phyloP scores from a whole-genome alignment of 352 stramenopile genomes.

The Phytophthora aleatoria region DNA sequence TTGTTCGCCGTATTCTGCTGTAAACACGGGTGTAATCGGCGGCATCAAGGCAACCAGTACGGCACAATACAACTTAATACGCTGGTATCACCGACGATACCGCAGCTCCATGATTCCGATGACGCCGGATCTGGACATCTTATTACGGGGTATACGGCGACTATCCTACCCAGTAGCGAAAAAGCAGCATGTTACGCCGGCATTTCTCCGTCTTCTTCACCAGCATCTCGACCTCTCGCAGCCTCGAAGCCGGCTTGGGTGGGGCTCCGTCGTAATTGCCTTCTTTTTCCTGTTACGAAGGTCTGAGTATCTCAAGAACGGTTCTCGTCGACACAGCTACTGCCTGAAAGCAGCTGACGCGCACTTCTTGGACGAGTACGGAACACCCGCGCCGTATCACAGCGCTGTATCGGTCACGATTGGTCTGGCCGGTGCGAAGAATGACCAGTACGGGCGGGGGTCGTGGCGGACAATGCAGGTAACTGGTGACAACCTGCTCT shows the following conservation, averaged over 20 bases:
- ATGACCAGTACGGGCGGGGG: background rate
- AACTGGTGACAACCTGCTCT: background rate
- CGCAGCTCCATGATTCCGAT: background rate
- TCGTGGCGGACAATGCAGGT: background rate
- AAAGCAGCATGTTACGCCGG: background rate
- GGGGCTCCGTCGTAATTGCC: too few species aligned
- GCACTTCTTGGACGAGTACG: background rate
- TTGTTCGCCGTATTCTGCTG: background rate
- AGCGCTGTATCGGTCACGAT: background rate
- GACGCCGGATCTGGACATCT: background rate
- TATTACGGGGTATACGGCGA: background rate
- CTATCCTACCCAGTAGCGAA: background rate
- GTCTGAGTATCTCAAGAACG: background rate
- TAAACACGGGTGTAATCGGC: background rate
- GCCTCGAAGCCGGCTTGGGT: background rate
- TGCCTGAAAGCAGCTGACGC: background rate
- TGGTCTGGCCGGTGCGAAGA: background rate
- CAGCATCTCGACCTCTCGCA: background rate
- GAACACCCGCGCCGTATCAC: background rate
- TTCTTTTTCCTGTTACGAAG: background rate
- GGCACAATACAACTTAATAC: background rate
- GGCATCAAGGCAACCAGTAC: background rate
- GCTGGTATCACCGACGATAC: background rate
- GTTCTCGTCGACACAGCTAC: background rate
- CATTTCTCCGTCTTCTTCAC: background rate